Evolutionary conservation across 352 stramenopile species (phyloP).

Genomic region (Pythium insidiosum): DNA sequence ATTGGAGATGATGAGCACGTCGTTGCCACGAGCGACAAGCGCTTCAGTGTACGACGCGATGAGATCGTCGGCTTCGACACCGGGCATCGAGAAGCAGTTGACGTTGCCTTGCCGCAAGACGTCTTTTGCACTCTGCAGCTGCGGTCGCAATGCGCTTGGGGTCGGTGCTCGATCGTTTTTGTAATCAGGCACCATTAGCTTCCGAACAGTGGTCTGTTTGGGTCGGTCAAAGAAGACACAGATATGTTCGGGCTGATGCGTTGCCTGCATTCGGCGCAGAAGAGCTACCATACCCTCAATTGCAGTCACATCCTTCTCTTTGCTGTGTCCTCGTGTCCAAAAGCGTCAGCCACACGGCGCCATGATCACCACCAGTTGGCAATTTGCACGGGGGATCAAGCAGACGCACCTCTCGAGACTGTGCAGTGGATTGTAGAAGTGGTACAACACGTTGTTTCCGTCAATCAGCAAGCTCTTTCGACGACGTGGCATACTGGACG

Average conservation of each 20-base stretch:
- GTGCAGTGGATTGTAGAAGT: constrained; percentile 20
- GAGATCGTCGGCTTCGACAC: constrained; percentile 27
- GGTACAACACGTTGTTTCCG: constrained; percentile 27
- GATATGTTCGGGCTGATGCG: constrained; percentile 15
- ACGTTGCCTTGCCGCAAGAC: constrained; percentile 13
- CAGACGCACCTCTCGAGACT: constrained; percentile 9
- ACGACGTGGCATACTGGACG: constrained; percentile 3
- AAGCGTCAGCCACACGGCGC: too few species aligned
- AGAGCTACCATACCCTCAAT: constrained; percentile 16
- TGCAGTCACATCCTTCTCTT: constrained; percentile 11
- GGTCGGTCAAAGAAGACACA: constrained; percentile 23
- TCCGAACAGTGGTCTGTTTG: constrained; percentile 15
- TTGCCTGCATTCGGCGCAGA: constrained; percentile 9
- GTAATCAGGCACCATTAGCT: constrained; percentile 20
- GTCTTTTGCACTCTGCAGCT: constrained; percentile 12
- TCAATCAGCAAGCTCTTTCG: constrained; percentile 20
- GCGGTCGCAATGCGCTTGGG: constrained; percentile 9
- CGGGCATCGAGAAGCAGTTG: constrained; percentile 16
- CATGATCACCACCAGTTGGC: too few species aligned
- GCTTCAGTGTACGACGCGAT: constrained; percentile 23
- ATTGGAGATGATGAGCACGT: constrained; percentile 28
- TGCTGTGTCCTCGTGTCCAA: constrained; percentile 1
- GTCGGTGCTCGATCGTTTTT: constrained; percentile 20
- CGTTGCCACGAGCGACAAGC: constrained; percentile 5
- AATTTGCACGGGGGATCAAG: not conserved